Base-by-base conservation (phyloP, 116 monocot genomes). In the Dioscorea cayenensis region DNA sequence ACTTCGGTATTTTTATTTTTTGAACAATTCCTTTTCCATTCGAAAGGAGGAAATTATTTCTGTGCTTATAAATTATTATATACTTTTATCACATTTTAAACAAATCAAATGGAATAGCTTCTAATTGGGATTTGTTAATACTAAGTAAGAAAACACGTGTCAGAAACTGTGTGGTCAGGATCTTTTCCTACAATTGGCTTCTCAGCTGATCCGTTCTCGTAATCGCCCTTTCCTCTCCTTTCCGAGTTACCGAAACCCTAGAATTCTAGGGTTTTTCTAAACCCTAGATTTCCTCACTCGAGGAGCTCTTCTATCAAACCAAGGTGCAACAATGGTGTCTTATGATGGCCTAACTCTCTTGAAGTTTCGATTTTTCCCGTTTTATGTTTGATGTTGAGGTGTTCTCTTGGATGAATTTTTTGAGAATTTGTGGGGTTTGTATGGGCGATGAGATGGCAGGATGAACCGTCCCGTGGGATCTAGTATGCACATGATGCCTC, bases 401-500 rank as follows among this genome's bases (percentile, higher is more conserved):
- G 0, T 55, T 55, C 51, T n/a, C 17, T 55, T 55, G 55, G n/a
- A 5, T 55, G 2, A n/a, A n/a, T 16, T 55, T n/a, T n/a, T 55
- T 55, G 16, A 5, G 19, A 16, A 55, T 55, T n/a, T 55, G 19
- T 55, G 17, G 55, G 55, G n/a, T 55, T 55, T 18, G 1, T 16
- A n/a, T 18, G 19, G 3, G 55, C 18, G n/a, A 16, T 16, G 55
- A 55, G 55, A 62, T 62, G 62, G 22, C 7, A 8, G 25, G 62
- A 27, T 27, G 62, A 62, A 27, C 23, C 62, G 20, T 62, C 62
- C 62, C 5, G 25, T 62, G 62, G 25, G 25, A 21, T 27, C 62
- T 20, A 36, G 13, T 12, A 73, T 79, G 73, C 69, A 79, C 65
- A 66, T 61, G 49, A 60, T 48, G 59, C 63, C 14, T 49, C 27